phyloP scores from a whole-genome alignment of 208 protist genomes.

The Crithidia bombi region DNA sequence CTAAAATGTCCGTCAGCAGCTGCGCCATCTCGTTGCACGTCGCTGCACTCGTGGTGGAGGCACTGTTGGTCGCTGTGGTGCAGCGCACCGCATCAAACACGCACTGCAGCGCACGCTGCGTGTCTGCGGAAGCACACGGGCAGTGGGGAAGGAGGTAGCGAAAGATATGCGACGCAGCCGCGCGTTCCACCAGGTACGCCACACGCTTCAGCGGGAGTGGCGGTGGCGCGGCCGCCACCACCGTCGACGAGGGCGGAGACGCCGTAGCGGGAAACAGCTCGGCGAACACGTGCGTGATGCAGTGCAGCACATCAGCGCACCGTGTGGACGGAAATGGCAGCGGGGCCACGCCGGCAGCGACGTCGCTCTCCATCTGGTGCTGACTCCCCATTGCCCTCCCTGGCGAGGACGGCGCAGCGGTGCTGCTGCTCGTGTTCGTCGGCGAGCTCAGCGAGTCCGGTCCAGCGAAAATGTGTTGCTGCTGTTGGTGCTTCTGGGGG shows the following conservation, averaged over 20 bases:
- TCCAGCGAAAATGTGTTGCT: not conserved
- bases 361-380: constrained; percentile 4
- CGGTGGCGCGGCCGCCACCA: not conserved
- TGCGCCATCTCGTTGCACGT: constrained; percentile 59
- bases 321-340: constrained; percentile 44
- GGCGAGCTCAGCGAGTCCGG: not conserved
- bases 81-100: constrained; percentile 47
- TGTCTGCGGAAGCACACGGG: not conserved
- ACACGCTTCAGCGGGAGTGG: constrained; percentile 37
- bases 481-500: constrained; percentile 10
- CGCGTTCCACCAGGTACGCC: constrained; percentile 57
- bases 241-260: not conserved
- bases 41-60: constrained; percentile 18
- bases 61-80: constrained; percentile 15
- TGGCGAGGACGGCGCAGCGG: not conserved
- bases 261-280: constrained; percentile 12
- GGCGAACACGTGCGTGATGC: constrained; percentile 58
- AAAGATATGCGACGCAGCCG: constrained; percentile 56
- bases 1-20: constrained; percentile 58
- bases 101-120: constrained; percentile 29
- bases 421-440: constrained; percentile 12
- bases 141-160: constrained; percentile 57
- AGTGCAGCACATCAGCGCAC: constrained; percentile 52
- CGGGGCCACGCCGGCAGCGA: constrained; percentile 2
- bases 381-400: constrained; percentile 1